These are phyloP conservation scores for Vitis rotundifolia DNA, from an alignment of 164 flowering plant species.

Conservation along the genomic window DNA sequence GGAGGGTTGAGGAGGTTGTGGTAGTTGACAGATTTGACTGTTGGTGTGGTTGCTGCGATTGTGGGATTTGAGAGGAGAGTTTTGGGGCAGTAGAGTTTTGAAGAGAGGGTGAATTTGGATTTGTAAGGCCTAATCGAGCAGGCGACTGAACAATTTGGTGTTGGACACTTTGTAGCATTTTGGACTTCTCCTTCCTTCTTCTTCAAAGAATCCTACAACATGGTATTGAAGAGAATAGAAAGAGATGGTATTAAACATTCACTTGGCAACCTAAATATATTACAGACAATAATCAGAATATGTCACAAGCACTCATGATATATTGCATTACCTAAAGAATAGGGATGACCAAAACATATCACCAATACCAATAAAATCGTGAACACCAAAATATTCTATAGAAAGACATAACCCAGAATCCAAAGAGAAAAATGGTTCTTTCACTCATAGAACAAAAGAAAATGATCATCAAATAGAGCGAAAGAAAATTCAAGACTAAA, in stretches of 20 bases:
- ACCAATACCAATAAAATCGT: too few species aligned
- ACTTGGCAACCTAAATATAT: too few species aligned
- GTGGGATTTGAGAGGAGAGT: slow-evolving; percentile 44
- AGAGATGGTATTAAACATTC: not conserved
- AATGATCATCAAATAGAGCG: too few species aligned
- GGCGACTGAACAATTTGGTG: slow-evolving; percentile 77
- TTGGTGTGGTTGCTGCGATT: slow-evolving; percentile 26
- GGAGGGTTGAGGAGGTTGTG: slow-evolving; percentile 65
- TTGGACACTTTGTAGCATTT: slow-evolving; percentile 57
- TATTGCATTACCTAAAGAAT: too few species aligned
- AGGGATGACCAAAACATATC: too few species aligned
- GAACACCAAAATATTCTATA: too few species aligned
- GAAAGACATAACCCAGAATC: too few species aligned
- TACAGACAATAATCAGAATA: too few species aligned
- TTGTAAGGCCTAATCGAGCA: slow-evolving; percentile 80
- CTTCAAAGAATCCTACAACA: not conserved
- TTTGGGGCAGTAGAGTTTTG: slow-evolving; percentile 50
- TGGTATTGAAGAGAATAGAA: not conserved
- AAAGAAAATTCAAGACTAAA: too few species aligned
- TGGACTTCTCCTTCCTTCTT: slow-evolving; percentile 6
- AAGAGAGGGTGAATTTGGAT: slow-evolving; percentile 66
- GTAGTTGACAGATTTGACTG: slow-evolving; percentile 15
- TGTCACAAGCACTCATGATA: too few species aligned
- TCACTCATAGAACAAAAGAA: too few species aligned
- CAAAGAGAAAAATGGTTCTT: too few species aligned